Percentiles rank a stretch among this genome's conserved stretches.
phyloP scores from a whole-genome alignment of 208 protist genomes.

The Wallacemonas collosoma region DNA sequence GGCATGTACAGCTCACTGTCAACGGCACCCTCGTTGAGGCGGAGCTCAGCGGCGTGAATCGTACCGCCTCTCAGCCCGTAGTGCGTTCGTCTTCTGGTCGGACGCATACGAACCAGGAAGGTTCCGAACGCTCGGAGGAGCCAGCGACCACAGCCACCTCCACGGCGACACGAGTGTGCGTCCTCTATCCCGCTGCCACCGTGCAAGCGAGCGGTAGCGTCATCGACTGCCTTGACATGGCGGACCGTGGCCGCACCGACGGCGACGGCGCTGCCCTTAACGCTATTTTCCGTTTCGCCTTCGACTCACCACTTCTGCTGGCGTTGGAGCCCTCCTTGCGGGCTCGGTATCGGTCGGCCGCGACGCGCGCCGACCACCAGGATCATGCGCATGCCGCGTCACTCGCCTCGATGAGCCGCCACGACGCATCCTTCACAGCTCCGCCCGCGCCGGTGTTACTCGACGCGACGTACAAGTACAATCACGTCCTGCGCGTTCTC shows the following conservation, averaged over 20 bases:
- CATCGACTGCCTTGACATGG: constrained; percentile 13
- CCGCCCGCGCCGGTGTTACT: constrained; percentile 3
- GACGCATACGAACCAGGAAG: too few species aligned
- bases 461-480: constrained; percentile 27
- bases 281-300: constrained; percentile 28
- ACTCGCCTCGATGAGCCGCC: not conserved
- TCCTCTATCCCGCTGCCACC: constrained; percentile 9
- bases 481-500: constrained; percentile 22
- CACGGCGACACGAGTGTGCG: not conserved
- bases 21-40: constrained; percentile 42
- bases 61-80: too few species aligned
- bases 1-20: constrained; percentile 32
- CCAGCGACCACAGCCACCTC: not conserved
- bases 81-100: too few species aligned
- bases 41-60: constrained; percentile 23
- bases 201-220: constrained; percentile 15
- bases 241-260: not conserved
- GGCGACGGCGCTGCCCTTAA: too few species aligned
- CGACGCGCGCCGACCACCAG: too few species aligned
- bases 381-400: too few species aligned
- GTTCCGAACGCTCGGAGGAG: too few species aligned
- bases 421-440: not conserved
- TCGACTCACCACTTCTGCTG: constrained; percentile 25
- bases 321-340: not conserved
- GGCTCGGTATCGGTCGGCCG: not conserved